phyloP scores from a whole-genome alignment of 345 rosid genomes.

The Arabis alpina region DNA sequence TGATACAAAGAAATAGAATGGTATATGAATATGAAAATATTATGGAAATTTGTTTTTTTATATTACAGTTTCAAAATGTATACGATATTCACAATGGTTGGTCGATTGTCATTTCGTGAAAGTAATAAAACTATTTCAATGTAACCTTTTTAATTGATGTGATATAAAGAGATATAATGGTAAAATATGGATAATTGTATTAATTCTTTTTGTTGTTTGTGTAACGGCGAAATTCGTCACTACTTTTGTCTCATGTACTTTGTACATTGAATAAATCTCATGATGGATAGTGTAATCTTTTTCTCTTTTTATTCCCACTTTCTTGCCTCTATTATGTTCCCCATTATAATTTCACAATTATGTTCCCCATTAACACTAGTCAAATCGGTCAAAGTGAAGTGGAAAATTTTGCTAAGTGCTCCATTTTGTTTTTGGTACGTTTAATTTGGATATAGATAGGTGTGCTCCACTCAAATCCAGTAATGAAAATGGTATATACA shows the following conservation, averaged over 20 bases:
- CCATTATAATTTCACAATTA: slow-evolving; percentile 41
- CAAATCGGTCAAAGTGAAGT: slow-evolving; percentile 27
- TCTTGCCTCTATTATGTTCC: slow-evolving; percentile 37
- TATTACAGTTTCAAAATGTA: no score
- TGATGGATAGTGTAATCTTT: slow-evolving; percentile 23
- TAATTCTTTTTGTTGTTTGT: not conserved
- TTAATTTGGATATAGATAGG: slow-evolving; percentile 24
- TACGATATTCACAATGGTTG: no score
- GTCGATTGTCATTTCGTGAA: no score
- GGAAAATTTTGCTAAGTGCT: slow-evolving; percentile 12
- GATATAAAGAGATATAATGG: not conserved
- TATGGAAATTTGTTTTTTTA: no score
- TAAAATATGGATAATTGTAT: not conserved
- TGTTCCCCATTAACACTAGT: slow-evolving; percentile 39
- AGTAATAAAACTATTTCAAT: no score
- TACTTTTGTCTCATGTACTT: slow-evolving; percentile 36
- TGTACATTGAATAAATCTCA: slow-evolving; percentile 30
- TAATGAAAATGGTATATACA: slow-evolving; percentile 6
- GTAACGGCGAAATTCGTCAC: slow-evolving; percentile 23
- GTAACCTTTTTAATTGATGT: not conserved
- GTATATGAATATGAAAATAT: slow-evolving; percentile 19
- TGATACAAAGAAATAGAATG: slow-evolving; percentile 35
- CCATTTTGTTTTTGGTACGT: slow-evolving; percentile 33
- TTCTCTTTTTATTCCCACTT: slow-evolving; percentile 1
- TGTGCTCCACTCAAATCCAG: slow-evolving; percentile 32